phyloP scores from a whole-genome alignment of 441 rosid species.

The Jatropha podagrica region DNA sequence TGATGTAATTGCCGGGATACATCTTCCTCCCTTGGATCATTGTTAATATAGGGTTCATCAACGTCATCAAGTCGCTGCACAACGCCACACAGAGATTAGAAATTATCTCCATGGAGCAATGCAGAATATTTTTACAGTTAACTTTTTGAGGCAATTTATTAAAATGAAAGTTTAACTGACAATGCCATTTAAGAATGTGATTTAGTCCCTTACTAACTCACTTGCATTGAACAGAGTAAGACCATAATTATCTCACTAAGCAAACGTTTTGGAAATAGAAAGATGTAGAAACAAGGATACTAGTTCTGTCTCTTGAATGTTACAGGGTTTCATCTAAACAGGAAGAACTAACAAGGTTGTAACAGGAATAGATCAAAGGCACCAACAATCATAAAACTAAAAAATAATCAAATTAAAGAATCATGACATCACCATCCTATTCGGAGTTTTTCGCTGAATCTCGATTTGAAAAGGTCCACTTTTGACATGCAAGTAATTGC shows the following conservation, averaged over 20 bases:
- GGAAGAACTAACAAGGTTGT: background rate
- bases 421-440: background rate
- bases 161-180: conserved; percentile 2
- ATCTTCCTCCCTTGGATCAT: conserved; percentile 45
- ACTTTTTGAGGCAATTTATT: background rate
- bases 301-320: background rate
- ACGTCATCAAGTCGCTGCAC: conserved; percentile 70
- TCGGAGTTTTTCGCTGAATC: background rate
- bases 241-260: background rate
- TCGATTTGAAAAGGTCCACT: conserved; percentile 9
- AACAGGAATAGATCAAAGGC: background rate
- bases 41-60: conserved; percentile 43
- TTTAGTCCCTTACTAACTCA: background rate
- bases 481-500: background rate
- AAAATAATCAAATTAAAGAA: background rate
- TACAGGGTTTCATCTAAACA: background rate
- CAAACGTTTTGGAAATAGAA: background rate
- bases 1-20: conserved; percentile 54
- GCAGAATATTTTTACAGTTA: background rate
- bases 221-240: background rate
- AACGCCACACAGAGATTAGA: conserved; percentile 17
- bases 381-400: background rate
- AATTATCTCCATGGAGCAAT: background rate
- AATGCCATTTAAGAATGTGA: conserved; percentile 8
- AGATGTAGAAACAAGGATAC: background rate